Evolutionary conservation across 164 flowering plant species (phyloP).

Genomic region (Houttuynia cordata): DNA sequence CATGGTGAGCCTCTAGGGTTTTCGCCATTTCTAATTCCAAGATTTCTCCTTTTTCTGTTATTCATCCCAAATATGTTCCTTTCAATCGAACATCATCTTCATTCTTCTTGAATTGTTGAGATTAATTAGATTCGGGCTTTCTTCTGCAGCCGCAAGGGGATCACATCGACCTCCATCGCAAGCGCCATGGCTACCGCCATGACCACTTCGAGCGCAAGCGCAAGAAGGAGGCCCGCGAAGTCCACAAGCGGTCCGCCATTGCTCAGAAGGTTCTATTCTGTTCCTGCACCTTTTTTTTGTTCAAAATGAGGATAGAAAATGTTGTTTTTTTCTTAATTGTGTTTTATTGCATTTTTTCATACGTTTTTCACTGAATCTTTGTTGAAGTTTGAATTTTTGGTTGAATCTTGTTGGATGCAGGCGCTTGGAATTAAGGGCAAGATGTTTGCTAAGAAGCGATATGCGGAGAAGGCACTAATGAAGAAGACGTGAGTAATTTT

Average conservation of each 20-base stretch:
- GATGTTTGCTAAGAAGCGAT: conserved; percentile 78
- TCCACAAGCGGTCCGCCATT: conserved; percentile 53
- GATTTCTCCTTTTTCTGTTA: too few relatives aligned
- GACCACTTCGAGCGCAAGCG: conserved; percentile 93
- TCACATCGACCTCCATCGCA: conserved; percentile 80
- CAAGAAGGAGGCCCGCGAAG: conserved; percentile 94
- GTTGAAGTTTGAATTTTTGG: not conserved
- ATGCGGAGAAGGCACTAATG: conserved; percentile 82
- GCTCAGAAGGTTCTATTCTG: conserved; percentile 54
- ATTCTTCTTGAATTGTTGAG: too few relatives aligned
- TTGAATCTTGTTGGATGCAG: conserved; percentile 23
- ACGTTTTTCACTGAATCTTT: not conserved
- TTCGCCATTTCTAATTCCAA: too few relatives aligned
- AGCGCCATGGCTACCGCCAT: conserved; percentile 77
- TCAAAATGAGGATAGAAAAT: not conserved
- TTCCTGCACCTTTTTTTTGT: not conserved
- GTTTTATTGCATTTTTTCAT: not conserved
- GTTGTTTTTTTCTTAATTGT: too few relatives aligned
- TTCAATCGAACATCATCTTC: too few relatives aligned
- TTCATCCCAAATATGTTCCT: too few relatives aligned
- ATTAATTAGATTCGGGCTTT: too few relatives aligned
- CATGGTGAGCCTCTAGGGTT: too few relatives aligned
- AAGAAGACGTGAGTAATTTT: conserved; percentile 74
- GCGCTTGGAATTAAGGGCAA: conserved; percentile 91
- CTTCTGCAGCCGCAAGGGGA: conserved; percentile 98